Conservation (phyloP, 2,329 filamentous ascomycete species). For the Penicillium sp. region DNA sequence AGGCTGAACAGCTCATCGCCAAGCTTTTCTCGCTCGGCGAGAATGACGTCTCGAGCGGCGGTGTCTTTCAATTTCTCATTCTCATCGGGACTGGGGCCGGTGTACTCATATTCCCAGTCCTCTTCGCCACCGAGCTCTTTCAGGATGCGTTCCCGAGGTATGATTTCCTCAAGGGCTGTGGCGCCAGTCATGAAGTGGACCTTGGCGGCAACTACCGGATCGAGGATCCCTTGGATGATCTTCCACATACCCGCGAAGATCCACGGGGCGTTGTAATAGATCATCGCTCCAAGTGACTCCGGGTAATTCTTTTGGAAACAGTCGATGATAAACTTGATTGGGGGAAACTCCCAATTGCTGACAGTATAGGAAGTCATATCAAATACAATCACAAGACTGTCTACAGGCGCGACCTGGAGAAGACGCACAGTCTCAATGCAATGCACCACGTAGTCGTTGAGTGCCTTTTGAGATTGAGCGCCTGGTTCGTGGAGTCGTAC, state of each 20-base stretch:
- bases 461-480: conserved; percentile 34
- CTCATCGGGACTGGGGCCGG: conserved; percentile 10
- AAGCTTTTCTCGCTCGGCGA: conserved; percentile 10
- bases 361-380: conserved; percentile 91
- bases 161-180: conserved; percentile 13
- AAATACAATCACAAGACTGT: conserved; percentile 74
- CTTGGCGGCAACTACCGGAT: conserved; percentile 13
- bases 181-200: conserved; percentile 17
- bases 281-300: conserved; percentile 82
- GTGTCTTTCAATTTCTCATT: conserved; percentile 13
- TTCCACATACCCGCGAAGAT: conserved; percentile 19
- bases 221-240: conserved; percentile 14
- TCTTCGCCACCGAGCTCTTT: conserved; percentile 15
- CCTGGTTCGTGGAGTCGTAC: conserved; percentile 36
- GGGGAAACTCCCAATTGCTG: conserved; percentile 94
- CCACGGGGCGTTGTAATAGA: conserved; percentile 84
- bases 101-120: conserved; percentile 17
- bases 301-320: conserved; percentile 98
- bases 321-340: conserved; percentile 97
- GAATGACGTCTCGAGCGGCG: not conserved
- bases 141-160: conserved; percentile 16
- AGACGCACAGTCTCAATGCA: conserved; percentile 41
- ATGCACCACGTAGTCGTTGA: conserved; percentile 45
- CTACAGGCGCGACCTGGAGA: conserved; percentile 26
- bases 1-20: conserved; percentile 13